Evolutionary conservation across 345 rosid species (phyloP).

Genomic region (Eucalyptus marginata): DNA sequence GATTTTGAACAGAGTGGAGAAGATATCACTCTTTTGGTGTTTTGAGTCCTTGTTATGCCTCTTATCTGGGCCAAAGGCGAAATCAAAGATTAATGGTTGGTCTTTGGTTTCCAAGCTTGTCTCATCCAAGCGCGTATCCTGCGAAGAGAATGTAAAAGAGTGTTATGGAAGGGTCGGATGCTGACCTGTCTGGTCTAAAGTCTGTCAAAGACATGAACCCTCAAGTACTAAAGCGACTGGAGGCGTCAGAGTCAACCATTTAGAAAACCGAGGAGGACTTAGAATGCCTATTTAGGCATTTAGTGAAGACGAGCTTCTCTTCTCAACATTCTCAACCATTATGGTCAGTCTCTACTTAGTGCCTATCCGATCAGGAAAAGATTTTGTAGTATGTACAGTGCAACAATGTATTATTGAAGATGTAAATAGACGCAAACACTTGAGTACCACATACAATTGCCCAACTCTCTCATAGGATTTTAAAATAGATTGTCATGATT

Average conservation of each 20-base stretch:
- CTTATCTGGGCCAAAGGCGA: not conserved
- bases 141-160: not conserved
- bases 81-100: not conserved
- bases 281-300: not conserved
- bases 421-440: not conserved
- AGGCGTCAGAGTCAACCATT: not conserved
- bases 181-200: not conserved
- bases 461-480: not conserved
- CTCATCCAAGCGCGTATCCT: not conserved
- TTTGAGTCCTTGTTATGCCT: not conserved
- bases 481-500: not conserved
- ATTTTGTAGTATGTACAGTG: not conserved
- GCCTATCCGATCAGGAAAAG: not conserved
- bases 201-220: not conserved
- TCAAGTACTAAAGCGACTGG: not conserved
- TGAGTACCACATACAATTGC: not conserved
- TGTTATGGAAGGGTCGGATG: not conserved
- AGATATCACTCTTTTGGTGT: not conserved
- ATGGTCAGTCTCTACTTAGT: not conserved
- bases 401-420: not conserved
- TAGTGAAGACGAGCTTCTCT: conserved; percentile 1
- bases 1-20: not conserved
- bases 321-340: not conserved
- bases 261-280: not conserved
- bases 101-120: conserved; percentile 1